Percentiles rank a stretch among this genome's conserved stretches.
Evolutionary conservation across 2,329 filamentous ascomycete genomes (phyloP).

Genomic region (Paecilomyces fulvus): DNA sequence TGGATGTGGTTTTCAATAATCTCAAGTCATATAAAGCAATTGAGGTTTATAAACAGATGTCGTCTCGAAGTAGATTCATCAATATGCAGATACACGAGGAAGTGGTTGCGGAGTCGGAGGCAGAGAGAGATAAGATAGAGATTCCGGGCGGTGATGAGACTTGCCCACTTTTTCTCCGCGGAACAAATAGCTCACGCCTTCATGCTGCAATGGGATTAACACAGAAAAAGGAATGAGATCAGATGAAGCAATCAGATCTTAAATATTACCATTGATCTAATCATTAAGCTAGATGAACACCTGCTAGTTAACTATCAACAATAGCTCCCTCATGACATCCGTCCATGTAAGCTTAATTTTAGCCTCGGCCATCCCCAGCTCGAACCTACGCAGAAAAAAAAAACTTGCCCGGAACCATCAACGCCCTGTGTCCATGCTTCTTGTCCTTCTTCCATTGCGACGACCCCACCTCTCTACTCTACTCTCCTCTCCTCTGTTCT

Average conservation of each 20-base stretch:
- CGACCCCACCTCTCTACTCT: background rate
- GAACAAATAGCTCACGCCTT: background rate
- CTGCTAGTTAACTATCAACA: background rate
- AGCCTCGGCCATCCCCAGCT: background rate
- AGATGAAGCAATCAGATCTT: background rate
- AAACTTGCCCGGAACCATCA: background rate
- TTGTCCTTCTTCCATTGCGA: background rate
- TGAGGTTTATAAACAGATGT: background rate
- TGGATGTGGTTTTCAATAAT: background rate
- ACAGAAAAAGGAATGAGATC: background rate
- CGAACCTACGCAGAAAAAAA: background rate
- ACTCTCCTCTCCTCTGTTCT: background rate
- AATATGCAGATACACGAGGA: background rate
- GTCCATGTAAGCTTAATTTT: background rate
- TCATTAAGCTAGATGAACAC: background rate
- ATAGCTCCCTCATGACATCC: background rate
- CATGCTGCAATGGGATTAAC: background rate
- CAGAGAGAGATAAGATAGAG: background rate
- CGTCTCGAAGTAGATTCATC: background rate
- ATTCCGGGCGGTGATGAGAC: background rate
- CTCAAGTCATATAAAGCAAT: background rate
- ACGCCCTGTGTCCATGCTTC: background rate
- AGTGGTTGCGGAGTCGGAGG: background rate
- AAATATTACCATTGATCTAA: background rate
- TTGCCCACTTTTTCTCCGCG: background rate